A percentile compares a stretch with the other conserved stretches of the same genome.
Conservation (phyloP, 306 rosid genomes). For the Gleditsia sinensis region DNA sequence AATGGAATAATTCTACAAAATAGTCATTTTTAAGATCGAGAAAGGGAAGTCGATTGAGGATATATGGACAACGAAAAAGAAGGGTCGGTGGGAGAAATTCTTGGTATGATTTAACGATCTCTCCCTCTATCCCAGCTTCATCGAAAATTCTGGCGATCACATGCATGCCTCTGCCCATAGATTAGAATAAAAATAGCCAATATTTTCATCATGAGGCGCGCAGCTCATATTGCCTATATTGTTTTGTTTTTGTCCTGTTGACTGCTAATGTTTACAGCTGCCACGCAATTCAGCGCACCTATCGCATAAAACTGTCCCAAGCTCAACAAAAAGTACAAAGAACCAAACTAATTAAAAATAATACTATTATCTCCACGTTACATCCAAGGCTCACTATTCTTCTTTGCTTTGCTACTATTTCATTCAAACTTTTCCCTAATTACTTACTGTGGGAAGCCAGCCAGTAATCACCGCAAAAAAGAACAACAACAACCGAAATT, state of each 20-base stretch:
- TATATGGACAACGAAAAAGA: no score
- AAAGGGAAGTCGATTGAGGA: no score
- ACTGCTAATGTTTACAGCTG: slow-evolving; percentile 11
- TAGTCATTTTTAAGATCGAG: no score
- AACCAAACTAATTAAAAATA: slow-evolving; percentile 6
- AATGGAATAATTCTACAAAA: no score
- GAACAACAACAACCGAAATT: neutral
- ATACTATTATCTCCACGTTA: neutral
- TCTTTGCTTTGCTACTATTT: no score
- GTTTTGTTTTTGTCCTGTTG: slow-evolving; percentile 1
- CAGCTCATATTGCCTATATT: slow-evolving; percentile 31
- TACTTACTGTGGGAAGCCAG: slow-evolving; percentile 3
- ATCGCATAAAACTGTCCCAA: slow-evolving; percentile 2
- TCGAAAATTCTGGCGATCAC: no score
- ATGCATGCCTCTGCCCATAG: no score
- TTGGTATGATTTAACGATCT: no score
- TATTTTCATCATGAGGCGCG: slow-evolving; percentile 20
- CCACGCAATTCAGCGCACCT: slow-evolving; percentile 31
- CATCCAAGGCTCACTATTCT: neutral
- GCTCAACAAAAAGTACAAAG: neutral
- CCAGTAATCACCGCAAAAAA: no score
- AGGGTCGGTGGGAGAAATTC: no score
- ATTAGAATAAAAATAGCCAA: slow-evolving; percentile 18
- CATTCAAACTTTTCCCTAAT: no score
- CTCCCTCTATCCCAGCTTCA: no score